Evolutionary conservation across 2,329 filamentous ascomycete species (phyloP), one percentile per base, ranked within the genome.

Genomic region (Penicillium sp.): DNA sequence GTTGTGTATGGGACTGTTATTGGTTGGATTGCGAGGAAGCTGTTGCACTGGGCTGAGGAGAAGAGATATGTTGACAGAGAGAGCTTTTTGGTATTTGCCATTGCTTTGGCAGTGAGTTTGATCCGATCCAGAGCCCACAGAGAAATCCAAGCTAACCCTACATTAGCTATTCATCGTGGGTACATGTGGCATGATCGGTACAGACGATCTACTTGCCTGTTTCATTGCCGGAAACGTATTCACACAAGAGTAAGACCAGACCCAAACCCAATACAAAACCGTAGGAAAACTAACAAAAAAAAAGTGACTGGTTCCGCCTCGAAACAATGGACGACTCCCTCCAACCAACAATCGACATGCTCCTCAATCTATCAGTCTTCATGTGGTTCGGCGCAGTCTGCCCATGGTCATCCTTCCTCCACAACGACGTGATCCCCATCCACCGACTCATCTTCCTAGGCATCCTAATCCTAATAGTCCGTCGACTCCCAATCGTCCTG

Each of bases 271-370:
- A 25, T 16, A 13, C 4, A 3, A 3, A 8, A 25, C 12, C 27
- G n/a, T 1, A 31, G n/a, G 16, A 31, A 25, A 19, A 3, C 64
- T 60, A 35, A 55, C 39, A 33, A 12, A n/a, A 22, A n/a, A 22
- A n/a, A 30, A 77, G 77, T 65, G 89, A 95, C 70, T 95, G 89
- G 89, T 96, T 95, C 70, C 86, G 91, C 0, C 75, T 92, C 1
- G 88, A 95, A 68, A 96, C 91, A 0, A 75, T 86, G 60, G 91
- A 95, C 59, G 92, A 96, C 67, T 91, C 88, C 2, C 79, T 96
- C n/a, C 90, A 96, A 65, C 90, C 90, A 0, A 95, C 90, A 0
- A 87, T 96, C 38, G 90, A 96, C 67, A 95, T 95, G 89, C 77
- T 96, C 2, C 83, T 96, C 49, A 96, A 96, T 64, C 82, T 95